phyloP scores from a whole-genome alignment of 305 asterid genomes.

The Fraxinus angustifolia region DNA sequence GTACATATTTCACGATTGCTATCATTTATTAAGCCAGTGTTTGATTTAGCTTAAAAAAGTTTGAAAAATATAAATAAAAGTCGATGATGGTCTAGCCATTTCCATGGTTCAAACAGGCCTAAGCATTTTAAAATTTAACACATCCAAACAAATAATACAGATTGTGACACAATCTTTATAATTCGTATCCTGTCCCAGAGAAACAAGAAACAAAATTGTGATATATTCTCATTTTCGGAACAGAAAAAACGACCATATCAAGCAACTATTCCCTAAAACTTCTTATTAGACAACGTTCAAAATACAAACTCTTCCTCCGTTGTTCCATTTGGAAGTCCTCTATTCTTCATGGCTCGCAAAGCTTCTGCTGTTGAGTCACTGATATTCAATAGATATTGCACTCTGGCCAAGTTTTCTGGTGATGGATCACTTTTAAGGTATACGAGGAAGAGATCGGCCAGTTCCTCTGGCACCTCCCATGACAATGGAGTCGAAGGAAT shows the following conservation, averaged over 20 bases:
- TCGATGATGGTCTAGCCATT: neutral
- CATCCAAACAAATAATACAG: neutral
- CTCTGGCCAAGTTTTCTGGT: conserved; percentile 59
- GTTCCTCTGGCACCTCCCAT: conserved; percentile 83
- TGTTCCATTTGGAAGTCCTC: conserved; percentile 38
- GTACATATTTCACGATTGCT: neutral
- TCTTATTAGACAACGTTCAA: conserved; percentile 18
- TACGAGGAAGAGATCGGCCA: conserved; percentile 60
- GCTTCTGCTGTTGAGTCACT: conserved; percentile 73
- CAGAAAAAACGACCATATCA: neutral
- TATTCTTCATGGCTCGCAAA: conserved; percentile 47
- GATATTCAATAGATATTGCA: conserved; percentile 75
- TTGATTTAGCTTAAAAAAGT: neutral
- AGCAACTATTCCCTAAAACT: neutral
- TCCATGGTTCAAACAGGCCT: neutral
- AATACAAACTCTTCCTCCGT: conserved; percentile 69
- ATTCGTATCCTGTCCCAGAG: neutral
- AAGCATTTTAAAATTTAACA: neutral
- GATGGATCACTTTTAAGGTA: conserved; percentile 58
- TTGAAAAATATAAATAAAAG: neutral
- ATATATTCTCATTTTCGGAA: neutral
- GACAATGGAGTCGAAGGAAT: conserved; percentile 71
- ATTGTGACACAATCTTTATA: neutral
- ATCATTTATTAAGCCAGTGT: neutral
- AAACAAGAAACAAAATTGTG: neutral